These are phyloP conservation scores for Talaromyces marneffei DNA, from an alignment of 2,329 filamentous ascomycete genomes.

Conservation along the genomic window DNA sequence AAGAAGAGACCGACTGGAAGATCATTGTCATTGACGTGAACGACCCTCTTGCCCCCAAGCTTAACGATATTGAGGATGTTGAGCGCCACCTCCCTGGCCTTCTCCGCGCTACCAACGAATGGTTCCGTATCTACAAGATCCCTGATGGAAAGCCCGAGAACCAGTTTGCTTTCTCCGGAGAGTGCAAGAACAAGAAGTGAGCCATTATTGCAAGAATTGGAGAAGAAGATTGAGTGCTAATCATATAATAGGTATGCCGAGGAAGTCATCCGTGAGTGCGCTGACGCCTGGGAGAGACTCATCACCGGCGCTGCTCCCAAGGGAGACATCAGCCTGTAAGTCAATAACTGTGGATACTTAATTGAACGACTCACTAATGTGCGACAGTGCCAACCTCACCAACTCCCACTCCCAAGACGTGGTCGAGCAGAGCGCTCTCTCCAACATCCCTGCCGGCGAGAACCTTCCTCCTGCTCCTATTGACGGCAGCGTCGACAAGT, in stretches of 20 bases:
- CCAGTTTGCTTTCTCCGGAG: conserved; percentile 99
- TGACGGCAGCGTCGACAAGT: conserved; percentile 97
- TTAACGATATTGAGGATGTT: conserved; percentile 98
- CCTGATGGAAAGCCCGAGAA: conserved; percentile 99
- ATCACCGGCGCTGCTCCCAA: conserved; percentile 80
- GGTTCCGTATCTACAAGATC: conserved; percentile 99
- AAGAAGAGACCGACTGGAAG: conserved; percentile 99
- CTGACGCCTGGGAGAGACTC: conserved; percentile 94
- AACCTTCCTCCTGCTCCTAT: conserved; percentile 81
- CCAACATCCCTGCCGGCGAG: conserved; percentile 72
- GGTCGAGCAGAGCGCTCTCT: conserved; percentile 62
- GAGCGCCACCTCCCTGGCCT: conserved; percentile 97
- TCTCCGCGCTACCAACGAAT: conserved; percentile 96
- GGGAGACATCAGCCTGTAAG: conserved; percentile 77
- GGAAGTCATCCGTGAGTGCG: conserved; percentile 92
- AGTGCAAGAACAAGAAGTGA: conserved; percentile 99
- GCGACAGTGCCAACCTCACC: conserved; percentile 69
- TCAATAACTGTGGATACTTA: conserved; percentile 20
- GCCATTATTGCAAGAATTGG: conserved; percentile 21
- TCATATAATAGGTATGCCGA: conserved; percentile 65
- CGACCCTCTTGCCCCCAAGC: conserved; percentile 90
- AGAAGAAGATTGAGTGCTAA: conserved; percentile 16
- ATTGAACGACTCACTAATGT: conserved; percentile 13
- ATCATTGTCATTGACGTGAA: conserved; percentile 99
- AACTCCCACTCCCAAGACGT: conserved; percentile 68